Conservation (phyloP, 148 eudicot species). For the Pharnaceum exiguum region DNA sequence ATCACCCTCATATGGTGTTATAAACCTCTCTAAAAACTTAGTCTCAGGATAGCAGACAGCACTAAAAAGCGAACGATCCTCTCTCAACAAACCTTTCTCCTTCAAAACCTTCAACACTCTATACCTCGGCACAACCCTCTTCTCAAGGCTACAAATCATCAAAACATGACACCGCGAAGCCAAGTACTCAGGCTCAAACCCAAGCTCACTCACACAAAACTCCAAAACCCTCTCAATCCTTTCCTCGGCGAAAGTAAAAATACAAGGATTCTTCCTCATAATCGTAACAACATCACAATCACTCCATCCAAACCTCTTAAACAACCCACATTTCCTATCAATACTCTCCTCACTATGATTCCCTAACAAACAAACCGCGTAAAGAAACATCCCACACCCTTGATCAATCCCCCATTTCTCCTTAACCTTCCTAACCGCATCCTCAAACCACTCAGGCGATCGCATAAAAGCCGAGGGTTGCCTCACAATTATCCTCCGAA, state of each 20-base stretch:
- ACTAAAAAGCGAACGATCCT: neutral
- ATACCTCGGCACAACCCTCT: conserved; percentile 29
- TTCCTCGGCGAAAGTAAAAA: conserved; percentile 12
- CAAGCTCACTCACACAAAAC: conserved; percentile 26
- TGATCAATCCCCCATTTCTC: conserved; percentile 26
- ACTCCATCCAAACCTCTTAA: conserved; percentile 28
- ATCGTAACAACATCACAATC: conserved; percentile 16
- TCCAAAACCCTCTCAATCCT: conserved; percentile 15
- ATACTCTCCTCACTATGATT: conserved; percentile 6
- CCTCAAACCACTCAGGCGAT: conserved; percentile 6
- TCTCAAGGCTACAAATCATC: conserved; percentile 28
- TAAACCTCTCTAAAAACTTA: conserved; percentile 15
- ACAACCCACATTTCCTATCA: conserved; percentile 12
- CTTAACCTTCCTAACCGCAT: conserved; percentile 14
- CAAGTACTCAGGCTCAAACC: conserved; percentile 23
- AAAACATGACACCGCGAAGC: conserved; percentile 1
- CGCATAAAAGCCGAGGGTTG: neutral
- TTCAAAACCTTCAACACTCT: conserved; percentile 18
- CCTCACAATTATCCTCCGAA: conserved; percentile 10
- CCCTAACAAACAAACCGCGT: conserved; percentile 17
- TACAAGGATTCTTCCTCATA: conserved; percentile 11
- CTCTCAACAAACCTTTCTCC: conserved; percentile 21
- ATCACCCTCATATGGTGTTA: conserved; percentile 16
- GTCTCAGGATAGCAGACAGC: neutral
- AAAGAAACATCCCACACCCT: conserved; percentile 12